phyloP scores from a whole-genome alignment of 2,329 filamentous ascomycete genomes.

The Penicillium sp. region DNA sequence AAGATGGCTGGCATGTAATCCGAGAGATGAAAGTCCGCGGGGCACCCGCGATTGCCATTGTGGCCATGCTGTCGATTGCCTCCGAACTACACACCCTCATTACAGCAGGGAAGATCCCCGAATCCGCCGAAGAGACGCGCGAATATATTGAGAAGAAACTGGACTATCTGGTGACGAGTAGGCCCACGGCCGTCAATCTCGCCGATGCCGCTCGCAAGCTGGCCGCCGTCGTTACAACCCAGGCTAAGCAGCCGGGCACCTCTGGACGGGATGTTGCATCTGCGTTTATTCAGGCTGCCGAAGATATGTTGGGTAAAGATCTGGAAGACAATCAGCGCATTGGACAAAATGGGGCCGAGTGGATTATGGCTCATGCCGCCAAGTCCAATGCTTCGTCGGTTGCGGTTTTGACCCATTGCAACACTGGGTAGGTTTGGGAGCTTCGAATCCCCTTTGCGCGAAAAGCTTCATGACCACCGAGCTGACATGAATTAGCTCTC shows the following conservation, averaged over 20 bases:
- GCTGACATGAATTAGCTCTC: constrained; percentile 52
- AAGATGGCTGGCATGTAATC: constrained; percentile 61
- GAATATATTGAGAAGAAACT: constrained; percentile 68
- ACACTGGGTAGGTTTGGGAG: constrained; percentile 64
- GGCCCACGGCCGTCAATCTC: constrained; percentile 91
- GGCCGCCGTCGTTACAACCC: constrained; percentile 55
- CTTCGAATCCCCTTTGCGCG: not conserved
- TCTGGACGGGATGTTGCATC: constrained; percentile 50
- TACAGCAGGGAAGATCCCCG: constrained; percentile 38
- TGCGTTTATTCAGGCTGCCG: constrained; percentile 72
- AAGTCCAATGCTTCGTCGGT: constrained; percentile 52
- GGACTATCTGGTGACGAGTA: constrained; percentile 78
- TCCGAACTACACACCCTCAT: constrained; percentile 63
- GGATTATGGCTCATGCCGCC: constrained; percentile 60
- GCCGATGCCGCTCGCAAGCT: constrained; percentile 82
- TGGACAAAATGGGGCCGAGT: constrained; percentile 73
- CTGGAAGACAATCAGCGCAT: constrained; percentile 82
- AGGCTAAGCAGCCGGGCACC: constrained; percentile 30
- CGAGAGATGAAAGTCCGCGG: constrained; percentile 62
- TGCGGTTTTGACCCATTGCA: constrained; percentile 94
- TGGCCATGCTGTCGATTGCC: constrained; percentile 82
- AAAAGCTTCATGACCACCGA: constrained; percentile 4
- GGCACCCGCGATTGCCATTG: constrained; percentile 93
- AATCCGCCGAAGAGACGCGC: constrained; percentile 55
- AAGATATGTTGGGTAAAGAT: constrained; percentile 81